Evolutionary conservation across 106 monocot species (phyloP), one percentile per base, ranked within the genome.

Genomic region (Amphibolis antarctica): DNA sequence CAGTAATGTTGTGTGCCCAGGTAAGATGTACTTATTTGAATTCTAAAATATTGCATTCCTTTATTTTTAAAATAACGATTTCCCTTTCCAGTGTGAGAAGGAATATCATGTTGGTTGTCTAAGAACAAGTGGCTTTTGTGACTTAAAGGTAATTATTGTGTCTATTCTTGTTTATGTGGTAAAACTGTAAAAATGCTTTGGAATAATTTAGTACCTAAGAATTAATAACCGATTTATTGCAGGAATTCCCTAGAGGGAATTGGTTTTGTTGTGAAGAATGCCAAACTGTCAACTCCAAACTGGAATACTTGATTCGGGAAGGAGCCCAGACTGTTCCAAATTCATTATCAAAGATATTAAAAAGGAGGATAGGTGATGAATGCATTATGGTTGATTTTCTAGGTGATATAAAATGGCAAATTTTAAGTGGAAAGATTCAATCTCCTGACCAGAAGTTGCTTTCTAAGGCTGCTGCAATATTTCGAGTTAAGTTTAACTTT

Each of bases 191-290:
- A n/a, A n/a, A n/a, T n/a, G n/a, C n/a, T n/a, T n/a, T n/a, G n/a
- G n/a, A n/a, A n/a, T n/a, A n/a, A n/a, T n/a, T n/a, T n/a, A n/a
- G n/a, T n/a, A n/a, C n/a, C n/a, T n/a, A n/a, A n/a, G n/a, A n/a
- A n/a, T n/a, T n/a, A n/a, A n/a, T n/a, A n/a, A n/a, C n/a, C 6
- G 5, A 30, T 28, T 24, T 22, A 42, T 55, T 67, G 43, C 71
- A 89, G 85, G 81, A 69, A 48, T 53, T 65, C 17, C 75, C 75
- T 42, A 56, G 55, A 28, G 66, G 59, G 44, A 66, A 61, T 9
- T 91, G 86, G 90, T 83, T 83, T 74, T 91, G 90, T 72, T 66
- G 65, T 45, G 23, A n/a, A 27, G 58, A 78, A 28, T 91, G 90
- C 59, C 28, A 21, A 42, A 44, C 42, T 42, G 45, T 86, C 46